Evolutionary conservation across 352 stramenopile genomes (phyloP).

Genomic region (Phytophthora hybrid): DNA sequence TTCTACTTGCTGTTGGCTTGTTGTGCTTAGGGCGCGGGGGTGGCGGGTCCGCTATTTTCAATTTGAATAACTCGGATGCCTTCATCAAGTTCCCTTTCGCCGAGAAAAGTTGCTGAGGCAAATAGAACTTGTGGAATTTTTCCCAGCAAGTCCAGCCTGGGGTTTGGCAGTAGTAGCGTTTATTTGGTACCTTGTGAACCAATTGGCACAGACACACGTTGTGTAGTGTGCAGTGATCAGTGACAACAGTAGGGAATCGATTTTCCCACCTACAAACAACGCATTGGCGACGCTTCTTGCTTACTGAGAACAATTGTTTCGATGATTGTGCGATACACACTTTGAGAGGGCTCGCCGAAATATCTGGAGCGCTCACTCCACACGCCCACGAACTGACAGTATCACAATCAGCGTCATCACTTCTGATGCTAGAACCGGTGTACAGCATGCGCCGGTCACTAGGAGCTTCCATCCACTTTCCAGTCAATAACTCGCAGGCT

Average conservation of each 20-base stretch:
- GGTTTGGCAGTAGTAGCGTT: constrained; percentile 7
- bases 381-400: no score
- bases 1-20: no score
- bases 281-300: constrained; percentile 12
- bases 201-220: constrained; percentile 20
- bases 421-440: no score
- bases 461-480: no score
- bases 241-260: constrained; percentile 15
- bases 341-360: not conserved
- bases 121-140: constrained; percentile 26
- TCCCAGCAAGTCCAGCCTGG: constrained; percentile 22
- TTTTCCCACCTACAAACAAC: constrained; percentile 25
- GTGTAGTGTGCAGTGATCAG: constrained; percentile 20
- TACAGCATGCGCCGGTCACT: no score
- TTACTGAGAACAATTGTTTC: not conserved
- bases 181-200: not conserved
- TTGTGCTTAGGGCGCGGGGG: not conserved
- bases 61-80: constrained; percentile 3
- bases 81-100: not conserved
- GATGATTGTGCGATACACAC: not conserved
- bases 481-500: no score
- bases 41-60: not conserved
- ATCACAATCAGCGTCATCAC: no score
- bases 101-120: constrained; percentile 2
- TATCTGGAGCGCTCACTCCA: no score